Evolutionary conservation across 2,329 filamentous ascomycete genomes (phyloP).

Genomic region (Aureobasidium sp.): DNA sequence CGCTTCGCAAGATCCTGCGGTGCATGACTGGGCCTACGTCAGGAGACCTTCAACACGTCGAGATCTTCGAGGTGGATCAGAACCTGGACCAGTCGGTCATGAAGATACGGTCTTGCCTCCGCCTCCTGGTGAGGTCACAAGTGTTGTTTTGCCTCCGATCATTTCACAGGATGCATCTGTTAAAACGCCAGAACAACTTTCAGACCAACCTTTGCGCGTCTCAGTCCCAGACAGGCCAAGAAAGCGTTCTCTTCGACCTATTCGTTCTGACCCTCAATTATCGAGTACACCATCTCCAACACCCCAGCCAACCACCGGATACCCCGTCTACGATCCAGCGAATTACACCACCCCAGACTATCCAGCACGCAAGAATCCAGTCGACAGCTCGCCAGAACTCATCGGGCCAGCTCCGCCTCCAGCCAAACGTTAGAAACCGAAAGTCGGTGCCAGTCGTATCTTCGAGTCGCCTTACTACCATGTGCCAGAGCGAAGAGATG

Average conservation of each 20-base stretch:
- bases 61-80: background rate
- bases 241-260: background rate
- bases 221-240: background rate
- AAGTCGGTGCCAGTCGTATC: slow-evolving; percentile 7
- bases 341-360: background rate
- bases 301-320: background rate
- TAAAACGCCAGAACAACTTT: slow-evolving; percentile 2
- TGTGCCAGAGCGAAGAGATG: slow-evolving; percentile 7
- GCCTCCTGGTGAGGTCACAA: background rate
- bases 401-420: background rate
- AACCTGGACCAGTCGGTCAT: background rate
- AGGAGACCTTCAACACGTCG: background rate
- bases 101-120: background rate
- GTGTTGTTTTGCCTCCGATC: background rate
- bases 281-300: background rate
- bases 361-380: background rate
- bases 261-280: background rate
- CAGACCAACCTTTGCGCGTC: background rate
- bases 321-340: background rate
- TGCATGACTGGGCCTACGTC: slow-evolving; percentile 8
- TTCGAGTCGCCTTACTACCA: slow-evolving; percentile 16
- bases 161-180: slow-evolving; percentile 5
- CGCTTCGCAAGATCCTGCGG: background rate
- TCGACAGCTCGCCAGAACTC: background rate
- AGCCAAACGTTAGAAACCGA: slow-evolving; percentile 4